A percentile compares a stretch with the other conserved stretches of the same genome.
phyloP scores from a whole-genome alignment of 1,139 yeast species.

The Saccharomyces hybrid region DNA sequence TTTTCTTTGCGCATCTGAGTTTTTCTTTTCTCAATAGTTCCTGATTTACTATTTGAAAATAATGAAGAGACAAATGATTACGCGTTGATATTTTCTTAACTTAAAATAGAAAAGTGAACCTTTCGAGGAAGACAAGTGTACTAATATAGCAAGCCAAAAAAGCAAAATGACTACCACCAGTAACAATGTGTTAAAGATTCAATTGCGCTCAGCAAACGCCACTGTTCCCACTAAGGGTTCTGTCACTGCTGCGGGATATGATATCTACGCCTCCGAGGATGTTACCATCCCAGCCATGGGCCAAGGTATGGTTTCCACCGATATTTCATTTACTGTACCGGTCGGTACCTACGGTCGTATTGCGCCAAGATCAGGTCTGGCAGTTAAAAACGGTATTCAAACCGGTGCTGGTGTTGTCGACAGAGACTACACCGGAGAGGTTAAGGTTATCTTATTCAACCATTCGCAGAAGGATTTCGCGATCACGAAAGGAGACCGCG shows the following conservation, averaged over 20 bases:
- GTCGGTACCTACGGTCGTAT: slow-evolving; percentile 91
- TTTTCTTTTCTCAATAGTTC: neutral
- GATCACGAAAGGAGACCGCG: slow-evolving; percentile 38
- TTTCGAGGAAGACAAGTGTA: neutral
- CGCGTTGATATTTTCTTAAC: neutral
- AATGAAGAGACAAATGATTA: neutral
- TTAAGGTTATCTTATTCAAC: slow-evolving; percentile 81
- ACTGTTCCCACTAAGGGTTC: slow-evolving; percentile 91
- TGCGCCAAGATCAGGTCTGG: slow-evolving; percentile 94
- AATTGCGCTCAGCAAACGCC: slow-evolving; percentile 68
- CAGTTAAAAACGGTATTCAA: slow-evolving; percentile 90
- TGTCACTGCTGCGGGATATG: slow-evolving; percentile 87
- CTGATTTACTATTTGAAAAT: neutral
- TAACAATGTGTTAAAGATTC: slow-evolving; percentile 46
- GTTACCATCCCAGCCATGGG: slow-evolving; percentile 72
- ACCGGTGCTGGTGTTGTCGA: slow-evolving; percentile 98
- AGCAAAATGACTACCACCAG: slow-evolving; percentile 66
- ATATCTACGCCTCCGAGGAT: slow-evolving; percentile 68
- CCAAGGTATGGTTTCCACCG: slow-evolving; percentile 81
- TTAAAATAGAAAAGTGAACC: neutral
- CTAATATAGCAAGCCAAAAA: neutral
- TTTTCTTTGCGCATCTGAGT: neutral
- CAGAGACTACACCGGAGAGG: slow-evolving; percentile 95
- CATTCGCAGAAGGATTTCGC: slow-evolving; percentile 49
- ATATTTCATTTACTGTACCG: slow-evolving; percentile 81